phyloP scores from a whole-genome alignment of 2,329 filamentous ascomycete species.

The Fusarium pseudocircinatum region DNA sequence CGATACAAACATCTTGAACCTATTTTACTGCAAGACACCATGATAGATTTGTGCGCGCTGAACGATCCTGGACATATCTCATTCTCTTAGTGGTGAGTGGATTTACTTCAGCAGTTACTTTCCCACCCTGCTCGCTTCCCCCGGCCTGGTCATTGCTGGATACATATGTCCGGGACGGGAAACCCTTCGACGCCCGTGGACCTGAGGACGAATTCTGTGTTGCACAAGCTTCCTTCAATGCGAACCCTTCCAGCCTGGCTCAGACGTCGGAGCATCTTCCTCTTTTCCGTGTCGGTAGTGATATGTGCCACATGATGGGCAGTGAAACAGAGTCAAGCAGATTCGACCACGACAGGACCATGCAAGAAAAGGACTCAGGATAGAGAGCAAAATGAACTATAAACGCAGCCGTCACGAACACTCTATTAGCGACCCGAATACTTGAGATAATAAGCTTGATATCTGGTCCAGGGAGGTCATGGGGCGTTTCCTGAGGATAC shows the following conservation, averaged over 20 bases:
- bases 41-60: slow-evolving; percentile 53
- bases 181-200: background rate
- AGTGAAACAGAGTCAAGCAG: background rate
- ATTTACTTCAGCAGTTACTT: slow-evolving; percentile 10
- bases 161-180: background rate
- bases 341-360: background rate
- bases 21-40: slow-evolving; percentile 49
- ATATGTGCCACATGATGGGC: background rate
- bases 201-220: background rate
- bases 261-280: no score
- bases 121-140: background rate
- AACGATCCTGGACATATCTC: slow-evolving; percentile 45
- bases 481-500: slow-evolving; percentile 10
- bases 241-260: no score
- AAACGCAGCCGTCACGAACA: background rate
- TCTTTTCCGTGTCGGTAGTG: background rate
- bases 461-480: background rate
- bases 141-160: background rate
- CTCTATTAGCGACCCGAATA: background rate
- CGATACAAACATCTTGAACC: slow-evolving; percentile 38
- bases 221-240: background rate
- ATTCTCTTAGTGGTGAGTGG: slow-evolving; percentile 55
- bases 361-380: background rate
- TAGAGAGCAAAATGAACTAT: background rate
- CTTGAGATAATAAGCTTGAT: background rate